Base-by-base conservation (phyloP, 495 filamentous ascomycete species). In the Xylaria scruposa region DNA sequence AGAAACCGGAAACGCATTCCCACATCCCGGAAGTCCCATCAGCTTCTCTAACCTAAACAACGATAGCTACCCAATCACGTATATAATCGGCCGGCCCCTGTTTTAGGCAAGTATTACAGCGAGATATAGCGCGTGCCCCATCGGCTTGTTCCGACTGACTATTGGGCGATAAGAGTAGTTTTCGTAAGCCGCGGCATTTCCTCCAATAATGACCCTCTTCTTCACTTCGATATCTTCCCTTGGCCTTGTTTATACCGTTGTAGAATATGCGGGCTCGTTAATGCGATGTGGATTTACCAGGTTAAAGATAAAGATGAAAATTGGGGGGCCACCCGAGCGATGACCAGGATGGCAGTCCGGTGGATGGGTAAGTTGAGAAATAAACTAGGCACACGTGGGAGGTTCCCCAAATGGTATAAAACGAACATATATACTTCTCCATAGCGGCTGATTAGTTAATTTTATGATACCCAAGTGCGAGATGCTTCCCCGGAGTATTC, bases 151-250 rank as follows among this genome's bases (percentile, higher is more conserved):
- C 61, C 29, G 13, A 47, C 1, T n/a, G 3, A 26, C 42, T n/a
- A 64, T 66, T 66, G 46, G 46, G 29, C 38, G 63, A 66, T 66
- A 51, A 66, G 44, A 51, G 26, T 46, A 51, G 26, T 46, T 40
- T 17, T 17, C 15, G 15, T n/a, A 15, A 65, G 44, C 44, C 19
- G 44, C 44, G 61, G 6, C 40, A 64, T 10, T 29, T 64, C 40
- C 61, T 15, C 6, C 40, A 24, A 64, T 46, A 54, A 2, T 0
- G 49, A 15, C 8, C 19, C 33, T 17, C 26, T 24, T 59, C 26
- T 60, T 24, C 17, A 21, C 6, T 26, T 24, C 33, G 3, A 21
- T 42, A 42, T 36, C 58, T 61, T 61, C 33, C 12, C 21, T 15
- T 42, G 3, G n/a, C 38, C 61, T 47, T 49, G 42, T 33, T 31